Evolutionary conservation across 2,329 filamentous ascomycete species (phyloP).

Genomic region (Cercospora sp.): DNA sequence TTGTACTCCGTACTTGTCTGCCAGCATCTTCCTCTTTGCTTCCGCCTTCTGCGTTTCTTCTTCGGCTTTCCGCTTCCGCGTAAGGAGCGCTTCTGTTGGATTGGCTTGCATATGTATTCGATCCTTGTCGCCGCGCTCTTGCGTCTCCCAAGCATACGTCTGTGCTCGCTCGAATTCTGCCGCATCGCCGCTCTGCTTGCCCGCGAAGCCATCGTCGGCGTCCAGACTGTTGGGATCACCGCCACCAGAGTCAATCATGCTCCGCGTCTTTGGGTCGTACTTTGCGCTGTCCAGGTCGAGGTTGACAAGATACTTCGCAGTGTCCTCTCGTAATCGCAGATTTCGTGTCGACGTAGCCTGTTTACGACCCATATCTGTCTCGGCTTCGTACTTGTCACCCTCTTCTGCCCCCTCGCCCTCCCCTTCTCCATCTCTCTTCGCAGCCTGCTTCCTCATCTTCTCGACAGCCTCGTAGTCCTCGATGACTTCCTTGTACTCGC

Average conservation of each 20-base stretch:
- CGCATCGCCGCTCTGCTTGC: conserved; percentile 80
- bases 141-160: conserved; percentile 89
- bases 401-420: conserved; percentile 51
- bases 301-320: conserved; percentile 93
- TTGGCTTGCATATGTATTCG: conserved; percentile 92
- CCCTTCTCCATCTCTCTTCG: conserved; percentile 48
- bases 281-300: conserved; percentile 94
- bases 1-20: conserved; percentile 79
- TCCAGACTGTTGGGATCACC: conserved; percentile 78
- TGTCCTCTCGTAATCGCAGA: conserved; percentile 89
- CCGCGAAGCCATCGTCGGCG: conserved; percentile 87
- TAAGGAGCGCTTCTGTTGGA: conserved; percentile 85
- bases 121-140: conserved; percentile 77
- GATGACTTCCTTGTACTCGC: conserved; percentile 82
- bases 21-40: conserved; percentile 67
- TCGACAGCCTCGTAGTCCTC: conserved; percentile 88
- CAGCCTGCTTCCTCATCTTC: conserved; percentile 58
- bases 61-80: conserved; percentile 74
- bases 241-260: conserved; percentile 70
- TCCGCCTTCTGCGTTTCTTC: conserved; percentile 69
- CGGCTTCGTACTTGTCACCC: conserved; percentile 77
- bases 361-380: conserved; percentile 93
- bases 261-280: conserved; percentile 94
- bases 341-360: conserved; percentile 90
- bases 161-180: conserved; percentile 89